A percentile compares a stretch with the other conserved stretches of the same genome.
phyloP scores from a whole-genome alignment of 108 stramenopile species.

The Cyclotella baltica region DNA sequence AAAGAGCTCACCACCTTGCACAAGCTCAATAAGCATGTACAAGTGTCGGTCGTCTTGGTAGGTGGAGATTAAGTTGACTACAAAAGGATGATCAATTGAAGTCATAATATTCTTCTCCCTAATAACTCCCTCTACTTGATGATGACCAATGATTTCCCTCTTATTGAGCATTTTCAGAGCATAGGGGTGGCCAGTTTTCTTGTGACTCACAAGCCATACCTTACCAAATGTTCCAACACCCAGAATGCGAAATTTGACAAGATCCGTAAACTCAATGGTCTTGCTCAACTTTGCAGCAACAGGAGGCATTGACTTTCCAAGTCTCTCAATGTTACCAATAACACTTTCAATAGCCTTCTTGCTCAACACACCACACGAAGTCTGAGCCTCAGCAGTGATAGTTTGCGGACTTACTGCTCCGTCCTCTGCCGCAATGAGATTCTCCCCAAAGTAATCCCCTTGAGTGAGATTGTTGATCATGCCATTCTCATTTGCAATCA shows the following conservation, averaged over 20 bases:
- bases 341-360: constrained; percentile 76
- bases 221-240: constrained; percentile 99
- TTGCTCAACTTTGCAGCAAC: constrained; percentile 57
- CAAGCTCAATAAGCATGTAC: constrained; percentile 92
- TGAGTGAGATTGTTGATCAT: constrained; percentile 76
- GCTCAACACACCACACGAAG: constrained; percentile 76
- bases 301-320: constrained; percentile 65
- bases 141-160: constrained; percentile 97
- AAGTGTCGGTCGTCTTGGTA: constrained; percentile 91
- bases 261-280: constrained; percentile 70
- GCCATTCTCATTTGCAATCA: constrained; percentile 73
- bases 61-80: constrained; percentile 88
- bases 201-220: constrained; percentile 98
- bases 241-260: constrained; percentile 91
- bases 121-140: constrained; percentile 95
- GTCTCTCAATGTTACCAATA: constrained; percentile 73
- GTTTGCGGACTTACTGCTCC: constrained; percentile 66
- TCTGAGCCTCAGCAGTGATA: constrained; percentile 75
- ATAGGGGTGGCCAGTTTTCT: constrained; percentile 75
- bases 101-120: constrained; percentile 94
- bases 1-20: constrained; percentile 95
- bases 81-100: constrained; percentile 91
- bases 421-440: constrained; percentile 65
- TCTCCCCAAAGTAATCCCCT: constrained; percentile 87
- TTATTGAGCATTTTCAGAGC: constrained; percentile 94